Base-by-base conservation (phyloP, 2,329 filamentous ascomycete genomes). In the Penicillium sp. region DNA sequence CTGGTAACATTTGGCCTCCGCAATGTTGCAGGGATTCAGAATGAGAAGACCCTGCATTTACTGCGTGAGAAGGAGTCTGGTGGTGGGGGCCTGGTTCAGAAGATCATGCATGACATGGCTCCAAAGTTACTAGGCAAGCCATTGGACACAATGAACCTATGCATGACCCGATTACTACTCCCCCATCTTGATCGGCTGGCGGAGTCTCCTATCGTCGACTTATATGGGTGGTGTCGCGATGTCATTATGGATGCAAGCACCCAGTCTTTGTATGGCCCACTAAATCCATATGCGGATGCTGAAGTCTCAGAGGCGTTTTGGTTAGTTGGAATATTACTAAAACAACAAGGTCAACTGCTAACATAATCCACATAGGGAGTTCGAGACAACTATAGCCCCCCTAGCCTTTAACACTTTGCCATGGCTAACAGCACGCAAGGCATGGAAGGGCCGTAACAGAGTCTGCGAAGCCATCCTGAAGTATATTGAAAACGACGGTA, bases 401-500 rank as follows among this genome's bases (percentile, higher is more conserved):
- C 63, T 75, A 1, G 63, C 77, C 41, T 46, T 70, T 3, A 68
- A 70, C 13, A 50, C 74, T 3, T 21, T 74, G 2, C 76, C 77
- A 5, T 71, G 64, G 33, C 52, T 79, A 8, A 73, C 70, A 0
- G 73, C 74, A 3, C 71, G 73, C 9, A 75, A 74, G 56, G 73
- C 75, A 1, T 73, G 72, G 63, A 63, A 65, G 24, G 76, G 65
- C 5, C 71, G 78, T 1, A 63, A 75, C 53, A 64, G 59, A 16
- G 21, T 81, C 6, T 66, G 68, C 3, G 48, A 63, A 9, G 76
- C 73, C 45, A 74, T 78, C 33, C 31, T 70, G 16, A 47, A 67
- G 19, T 83, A 82, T 60, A 78, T 78, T 48, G 60, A 70, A 52
- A 66, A 62, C 1, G 69, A 68, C 1, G 75, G 76, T 0, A 72